Evolutionary conservation across 106 monocot genomes (phyloP), one percentile per base, ranked within the genome.

Genomic region (Gastrodia elata): DNA sequence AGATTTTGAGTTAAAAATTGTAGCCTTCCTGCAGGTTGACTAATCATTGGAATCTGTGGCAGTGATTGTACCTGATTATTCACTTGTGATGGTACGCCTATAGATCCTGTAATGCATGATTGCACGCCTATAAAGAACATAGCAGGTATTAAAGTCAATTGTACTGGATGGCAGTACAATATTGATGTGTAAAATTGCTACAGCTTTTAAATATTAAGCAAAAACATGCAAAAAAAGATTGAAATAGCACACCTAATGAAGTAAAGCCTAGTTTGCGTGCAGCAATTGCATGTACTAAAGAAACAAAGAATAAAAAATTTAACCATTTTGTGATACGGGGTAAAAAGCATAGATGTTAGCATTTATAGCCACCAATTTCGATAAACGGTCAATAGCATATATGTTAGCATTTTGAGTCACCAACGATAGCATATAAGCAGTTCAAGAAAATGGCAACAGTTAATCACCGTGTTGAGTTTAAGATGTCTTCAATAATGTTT

Each of bases 41-140:
- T 33, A 37, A 67, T 37, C 20, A 67, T 5, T 8, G 67, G 37
- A 67, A 67, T 67, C 20, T 33, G 24, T 32, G 81, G 6, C 76
- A 87, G 58, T 4, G 79, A 39, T 65, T 81, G 87, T 20, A 71
- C 83, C 70, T 77, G 80, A 71, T 85, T 93, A 39, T 78, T 78
- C 8, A 68, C 36, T 38, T 67, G 90, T 61, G 77, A 22, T 41
- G 77, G 85, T 20, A 88, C 43, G 34, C 78, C 75, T 70, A 84
- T 73, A 67, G 78, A 77, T 85, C 83, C 72, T 87, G 65, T 57
- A n/a, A n/a, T n/a, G n/a, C n/a, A n/a, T n/a, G n/a, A n/a, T n/a
- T n/a, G n/a, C n/a, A n/a, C n/a, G n/a, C n/a, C n/a, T n/a, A n/a
- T 27, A 39, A 24, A 81, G 58, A 32, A 71, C 18, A 46, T 14